These are phyloP conservation scores for Nannochloropsis salina DNA, from an alignment of 108 stramenopile genomes.

Conservation along the genomic window DNA sequence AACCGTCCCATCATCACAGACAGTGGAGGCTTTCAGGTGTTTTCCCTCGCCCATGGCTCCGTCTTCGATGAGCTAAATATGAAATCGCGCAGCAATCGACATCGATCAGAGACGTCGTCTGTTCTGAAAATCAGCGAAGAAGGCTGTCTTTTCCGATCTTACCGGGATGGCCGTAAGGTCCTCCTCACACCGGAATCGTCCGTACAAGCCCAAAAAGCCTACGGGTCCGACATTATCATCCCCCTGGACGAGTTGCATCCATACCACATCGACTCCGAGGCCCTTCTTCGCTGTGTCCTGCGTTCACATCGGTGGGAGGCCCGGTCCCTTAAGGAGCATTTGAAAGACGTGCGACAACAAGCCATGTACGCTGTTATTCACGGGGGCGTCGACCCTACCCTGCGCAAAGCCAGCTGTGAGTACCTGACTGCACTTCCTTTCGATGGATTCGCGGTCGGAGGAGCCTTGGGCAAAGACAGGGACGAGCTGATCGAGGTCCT, in stretches of 20 bases:
- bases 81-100: constrained; percentile 6
- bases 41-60: constrained; percentile 72
- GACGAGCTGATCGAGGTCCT: constrained; percentile 75
- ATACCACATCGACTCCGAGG: constrained; percentile 66
- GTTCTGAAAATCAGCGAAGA: constrained; percentile 78
- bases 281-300: constrained; percentile 65
- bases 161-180: constrained; percentile 74
- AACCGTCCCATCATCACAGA: constrained; percentile 74
- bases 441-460: constrained; percentile 86
- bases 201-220: constrained; percentile 75
- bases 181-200: constrained; percentile 79
- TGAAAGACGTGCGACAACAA: constrained; percentile 66
- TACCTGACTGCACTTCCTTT: constrained; percentile 81
- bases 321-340: constrained; percentile 61
- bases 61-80: constrained; percentile 57
- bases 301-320: constrained; percentile 88
- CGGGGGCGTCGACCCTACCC: constrained; percentile 72
- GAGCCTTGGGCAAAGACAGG: constrained; percentile 73
- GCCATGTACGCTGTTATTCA: constrained; percentile 90
- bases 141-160: constrained; percentile 73
- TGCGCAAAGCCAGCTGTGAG: constrained; percentile 67
- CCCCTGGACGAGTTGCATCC: constrained; percentile 85
- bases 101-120: neutral
- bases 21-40: constrained; percentile 86
- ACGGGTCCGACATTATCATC: constrained; percentile 89